phyloP scores from a whole-genome alignment of 2,329 filamentous ascomycete genomes.

The Pezicula radicicola region DNA sequence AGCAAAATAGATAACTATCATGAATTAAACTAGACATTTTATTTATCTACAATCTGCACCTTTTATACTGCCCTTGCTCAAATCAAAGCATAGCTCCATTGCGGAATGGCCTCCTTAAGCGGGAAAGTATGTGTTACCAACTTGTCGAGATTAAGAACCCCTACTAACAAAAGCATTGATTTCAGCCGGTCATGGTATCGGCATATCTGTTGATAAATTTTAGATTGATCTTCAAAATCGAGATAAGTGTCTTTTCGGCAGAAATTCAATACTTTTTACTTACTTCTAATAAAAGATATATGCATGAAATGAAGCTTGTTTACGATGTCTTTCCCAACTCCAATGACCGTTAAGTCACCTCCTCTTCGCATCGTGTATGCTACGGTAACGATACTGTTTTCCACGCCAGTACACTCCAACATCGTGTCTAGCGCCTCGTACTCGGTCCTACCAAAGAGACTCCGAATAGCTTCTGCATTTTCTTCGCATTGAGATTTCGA shows the following conservation, averaged over 20 bases:
- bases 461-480: constrained; percentile 50
- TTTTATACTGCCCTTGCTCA: constrained; percentile 55
- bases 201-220: constrained; percentile 70
- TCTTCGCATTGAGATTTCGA: constrained; percentile 38
- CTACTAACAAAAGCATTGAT: constrained; percentile 59
- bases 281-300: constrained; percentile 20
- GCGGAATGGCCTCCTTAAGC: constrained; percentile 60
- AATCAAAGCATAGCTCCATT: constrained; percentile 48
- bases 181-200: constrained; percentile 65
- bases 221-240: constrained; percentile 51
- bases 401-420: constrained; percentile 64
- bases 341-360: constrained; percentile 61
- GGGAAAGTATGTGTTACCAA: constrained; percentile 62
- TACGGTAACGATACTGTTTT: constrained; percentile 59
- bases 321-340: constrained; percentile 59
- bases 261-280: background rate
- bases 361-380: constrained; percentile 54
- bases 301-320: constrained; percentile 47
- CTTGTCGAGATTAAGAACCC: constrained; percentile 57
- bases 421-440: constrained; percentile 56
- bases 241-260: background rate
- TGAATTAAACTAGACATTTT: too few relatives aligned
- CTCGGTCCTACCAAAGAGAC: constrained; percentile 45
- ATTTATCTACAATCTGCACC: constrained; percentile 52
- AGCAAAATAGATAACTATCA: too few relatives aligned